phyloP scores from a whole-genome alignment of 306 rosid genomes.

The Fragaria ananassa region DNA sequence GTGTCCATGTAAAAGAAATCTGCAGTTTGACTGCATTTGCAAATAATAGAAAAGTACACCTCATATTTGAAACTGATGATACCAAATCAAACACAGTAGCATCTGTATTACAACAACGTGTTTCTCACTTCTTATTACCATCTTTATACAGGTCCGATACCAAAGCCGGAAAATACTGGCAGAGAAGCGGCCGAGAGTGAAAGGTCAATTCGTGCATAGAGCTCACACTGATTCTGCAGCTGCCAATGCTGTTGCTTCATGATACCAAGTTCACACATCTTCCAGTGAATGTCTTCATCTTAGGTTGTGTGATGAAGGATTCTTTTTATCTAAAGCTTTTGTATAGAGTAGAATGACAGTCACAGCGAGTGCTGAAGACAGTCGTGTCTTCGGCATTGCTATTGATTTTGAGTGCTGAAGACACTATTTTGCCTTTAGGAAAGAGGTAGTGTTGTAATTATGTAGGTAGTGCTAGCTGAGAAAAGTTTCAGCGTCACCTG shows the following conservation, averaged over 20 bases:
- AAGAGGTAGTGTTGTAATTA: conserved; percentile 30
- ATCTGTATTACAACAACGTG: not conserved
- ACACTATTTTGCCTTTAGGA: conserved; percentile 3
- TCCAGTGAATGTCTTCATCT: conserved; percentile 7
- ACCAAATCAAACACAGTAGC: not conserved
- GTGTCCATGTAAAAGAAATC: not conserved
- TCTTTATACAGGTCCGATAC: conserved; percentile 52
- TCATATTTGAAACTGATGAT: not conserved
- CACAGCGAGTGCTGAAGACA: conserved; percentile 22
- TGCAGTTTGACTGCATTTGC: not conserved
- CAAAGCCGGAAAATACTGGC: conserved; percentile 61
- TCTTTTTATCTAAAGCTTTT: conserved; percentile 20
- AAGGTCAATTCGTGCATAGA: conserved; percentile 67
- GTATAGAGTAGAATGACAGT: conserved; percentile 12
- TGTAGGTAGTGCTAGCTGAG: conserved; percentile 13
- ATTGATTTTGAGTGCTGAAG: not conserved
- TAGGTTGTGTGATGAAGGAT: conserved; percentile 24
- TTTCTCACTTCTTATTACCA: not conserved
- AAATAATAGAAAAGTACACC: not conserved
- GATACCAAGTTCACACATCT: conserved; percentile 20
- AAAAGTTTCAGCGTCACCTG: conserved; percentile 6
- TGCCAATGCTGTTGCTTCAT: conserved; percentile 29
- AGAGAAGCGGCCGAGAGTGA: conserved; percentile 68
- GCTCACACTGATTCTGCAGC: conserved; percentile 31
- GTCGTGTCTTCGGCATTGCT: conserved; percentile 11